Evolutionary conservation across 2,329 filamentous ascomycete species (phyloP).

Genomic region (Fusarium sublunatum): DNA sequence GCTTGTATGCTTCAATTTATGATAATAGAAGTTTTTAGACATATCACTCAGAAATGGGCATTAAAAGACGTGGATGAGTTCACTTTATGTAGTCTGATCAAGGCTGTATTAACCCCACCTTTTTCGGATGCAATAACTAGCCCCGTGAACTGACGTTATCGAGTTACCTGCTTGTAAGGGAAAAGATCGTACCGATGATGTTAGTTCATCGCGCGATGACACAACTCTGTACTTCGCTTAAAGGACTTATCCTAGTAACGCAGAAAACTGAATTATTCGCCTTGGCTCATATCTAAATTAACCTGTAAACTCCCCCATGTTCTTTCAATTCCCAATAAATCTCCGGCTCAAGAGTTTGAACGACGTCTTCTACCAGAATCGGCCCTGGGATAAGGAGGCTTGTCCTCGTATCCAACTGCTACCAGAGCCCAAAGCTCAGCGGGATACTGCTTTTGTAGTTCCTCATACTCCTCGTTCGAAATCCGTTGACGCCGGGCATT

Average conservation of each 20-base stretch:
- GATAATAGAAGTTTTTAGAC: background rate
- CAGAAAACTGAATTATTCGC: too few species aligned
- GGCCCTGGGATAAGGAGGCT: too few species aligned
- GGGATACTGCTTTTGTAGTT: background rate
- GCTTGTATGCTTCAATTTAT: background rate
- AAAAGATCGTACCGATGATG: background rate
- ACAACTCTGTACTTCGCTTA: background rate
- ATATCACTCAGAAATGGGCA: too few species aligned
- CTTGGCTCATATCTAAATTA: too few species aligned
- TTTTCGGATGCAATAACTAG: background rate
- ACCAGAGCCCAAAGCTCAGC: background rate
- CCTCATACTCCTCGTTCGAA: background rate
- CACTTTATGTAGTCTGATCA: background rate
- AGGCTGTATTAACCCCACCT: background rate
- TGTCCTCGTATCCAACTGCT: too few species aligned
- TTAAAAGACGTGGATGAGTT: background rate
- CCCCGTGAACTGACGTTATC: background rate
- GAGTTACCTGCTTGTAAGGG: background rate
- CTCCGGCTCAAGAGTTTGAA: too few species aligned
- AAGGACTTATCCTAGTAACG: too few species aligned
- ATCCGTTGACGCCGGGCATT: background rate
- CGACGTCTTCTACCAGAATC: too few species aligned
- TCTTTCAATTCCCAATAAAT: too few species aligned
- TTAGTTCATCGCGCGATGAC: background rate
- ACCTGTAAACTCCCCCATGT: too few species aligned